Evolutionary conservation across 1,284 basidiomycete species (phyloP), one percentile per base, ranked within the genome.

Genomic region (Naganishia sp.): DNA sequence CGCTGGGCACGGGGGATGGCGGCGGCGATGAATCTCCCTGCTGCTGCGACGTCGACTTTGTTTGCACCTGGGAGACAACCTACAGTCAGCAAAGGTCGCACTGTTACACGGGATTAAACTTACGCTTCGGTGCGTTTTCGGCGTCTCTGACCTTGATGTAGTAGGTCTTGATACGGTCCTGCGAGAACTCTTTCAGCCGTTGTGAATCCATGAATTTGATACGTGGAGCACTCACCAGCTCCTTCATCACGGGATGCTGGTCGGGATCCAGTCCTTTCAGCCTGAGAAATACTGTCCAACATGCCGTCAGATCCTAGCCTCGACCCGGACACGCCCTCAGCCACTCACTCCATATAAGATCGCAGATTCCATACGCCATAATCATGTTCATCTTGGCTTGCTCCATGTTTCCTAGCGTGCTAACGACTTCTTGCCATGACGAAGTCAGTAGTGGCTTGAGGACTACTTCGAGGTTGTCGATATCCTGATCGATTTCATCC

Each of bases 331-430:
- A 5, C 23, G 25, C 11, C 21, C 23, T 33, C 10, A 3, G n/a
- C n/a, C n/a, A 66, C 67, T 63, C 54, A 68, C 68, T 65, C 54
- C 64, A 68, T 39, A 68, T 45, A 2, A 68, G n/a, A 66, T 68
- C 68, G 50, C 64, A 68, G 13, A 68, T 53, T n/a, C 64, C 68
- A 63, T 65, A 68, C 25, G 64, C 68, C 49, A 68, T 53, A n/a
- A 68, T 49, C 59, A 68, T 60, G 21, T 57, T 65, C 64, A 66
- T 65, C 59, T 68, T 68, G 1, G 64, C 68, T 48, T 53, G 53
- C 48, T 61, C 56, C 59, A 68, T 55, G 39, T 61, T 61, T 11
- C 48, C 48, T 21, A 61, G 23, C 1, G 48, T 1, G 15, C 15
- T 49, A 18, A 61, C 16, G 36, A 52, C 25, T 10, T 61, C 59